These are phyloP conservation scores for Suillus americanus DNA, from an alignment of 768 basidiomycete species.

Conservation along the genomic window DNA sequence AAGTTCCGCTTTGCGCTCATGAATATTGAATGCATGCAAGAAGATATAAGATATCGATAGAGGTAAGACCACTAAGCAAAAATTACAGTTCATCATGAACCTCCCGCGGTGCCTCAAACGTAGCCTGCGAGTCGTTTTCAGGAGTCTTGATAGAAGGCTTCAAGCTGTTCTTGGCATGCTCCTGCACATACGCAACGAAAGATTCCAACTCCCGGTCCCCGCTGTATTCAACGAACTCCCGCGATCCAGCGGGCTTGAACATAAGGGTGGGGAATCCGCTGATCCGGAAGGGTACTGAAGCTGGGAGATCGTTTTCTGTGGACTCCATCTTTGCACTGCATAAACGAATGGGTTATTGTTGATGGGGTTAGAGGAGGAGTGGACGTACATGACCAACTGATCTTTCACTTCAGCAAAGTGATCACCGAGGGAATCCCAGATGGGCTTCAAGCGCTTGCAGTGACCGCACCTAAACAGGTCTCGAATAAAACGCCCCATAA, in stretches of 20 bases:
- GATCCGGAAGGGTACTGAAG: slow-evolving; percentile 83
- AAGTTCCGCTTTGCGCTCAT: neutral
- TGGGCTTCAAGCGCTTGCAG: slow-evolving; percentile 96
- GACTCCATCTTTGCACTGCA: slow-evolving; percentile 93
- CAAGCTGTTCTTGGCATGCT: slow-evolving; percentile 75
- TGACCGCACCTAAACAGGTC: slow-evolving; percentile 69
- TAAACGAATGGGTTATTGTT: slow-evolving; percentile 11
- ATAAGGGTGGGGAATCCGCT: slow-evolving; percentile 93
- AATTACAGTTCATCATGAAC: slow-evolving; percentile 28
- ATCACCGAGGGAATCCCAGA: slow-evolving; percentile 88
- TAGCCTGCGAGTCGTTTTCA: slow-evolving; percentile 24
- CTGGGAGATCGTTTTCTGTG: slow-evolving; percentile 93
- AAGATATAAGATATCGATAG: neutral
- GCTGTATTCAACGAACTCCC: slow-evolving; percentile 89
- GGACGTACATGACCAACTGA: slow-evolving; percentile 69
- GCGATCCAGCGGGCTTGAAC: slow-evolving; percentile 88
- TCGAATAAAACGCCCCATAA: neutral
- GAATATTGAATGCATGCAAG: neutral
- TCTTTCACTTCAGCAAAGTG: slow-evolving; percentile 77
- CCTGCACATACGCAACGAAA: slow-evolving; percentile 79
- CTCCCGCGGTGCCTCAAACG: slow-evolving; percentile 26
- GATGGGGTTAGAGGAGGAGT: neutral
- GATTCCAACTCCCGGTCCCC: slow-evolving; percentile 90
- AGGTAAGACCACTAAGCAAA: slow-evolving; percentile 1
- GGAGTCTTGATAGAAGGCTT: slow-evolving; percentile 33